Base-by-base conservation (phyloP, 73 alveolate species). In the Tetrahymena thermophila region DNA sequence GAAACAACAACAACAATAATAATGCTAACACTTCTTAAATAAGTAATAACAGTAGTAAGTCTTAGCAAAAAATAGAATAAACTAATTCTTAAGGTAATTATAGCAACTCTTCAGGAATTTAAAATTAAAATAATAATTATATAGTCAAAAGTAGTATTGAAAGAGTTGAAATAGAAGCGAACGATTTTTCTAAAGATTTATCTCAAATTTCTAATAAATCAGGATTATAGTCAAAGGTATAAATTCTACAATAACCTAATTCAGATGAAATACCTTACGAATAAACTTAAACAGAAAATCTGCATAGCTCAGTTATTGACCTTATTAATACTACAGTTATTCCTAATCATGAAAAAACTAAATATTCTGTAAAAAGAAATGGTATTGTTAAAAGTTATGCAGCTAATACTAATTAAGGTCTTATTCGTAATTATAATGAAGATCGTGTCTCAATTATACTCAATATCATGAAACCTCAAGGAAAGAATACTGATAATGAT, bases 331-430 rank as follows among this genome's bases (percentile, higher is more conserved):
- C 89, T 9, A 71, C 89, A 28, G 40, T 31, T 25, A 85, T 94
- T 7, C 96, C 96, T 84, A 43, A 35, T 31, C 57, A 85, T 31
- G 96, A 94, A 94, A 96, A 98, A 35, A 93, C 98, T 17, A 98
- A 98, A 96, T 95, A 96, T 25, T 98, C 99, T 11, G 96, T 93
- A 43, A 98, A 98, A 94, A 96, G 97, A 94, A 95, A 93, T 96
- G 99, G 99, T 55, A 95, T 97, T 21, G 96, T 99, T 34, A 93
- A 96, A 95, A 97, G 99, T 1, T 99, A 99, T 97, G 99, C 99
- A 25, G 99, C 99, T 43, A 98, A 98, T 94, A 98, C 99, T 21
- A 98, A 98, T 89, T 97, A 98, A 97, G 99, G 99, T 44, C 93
- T 98, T 95, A 97, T 98, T 40, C 94, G 99, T 58, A 94, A 96